Conservation (phyloP, 2,329 filamentous ascomycete species). For the Diplodia mutila region DNA sequence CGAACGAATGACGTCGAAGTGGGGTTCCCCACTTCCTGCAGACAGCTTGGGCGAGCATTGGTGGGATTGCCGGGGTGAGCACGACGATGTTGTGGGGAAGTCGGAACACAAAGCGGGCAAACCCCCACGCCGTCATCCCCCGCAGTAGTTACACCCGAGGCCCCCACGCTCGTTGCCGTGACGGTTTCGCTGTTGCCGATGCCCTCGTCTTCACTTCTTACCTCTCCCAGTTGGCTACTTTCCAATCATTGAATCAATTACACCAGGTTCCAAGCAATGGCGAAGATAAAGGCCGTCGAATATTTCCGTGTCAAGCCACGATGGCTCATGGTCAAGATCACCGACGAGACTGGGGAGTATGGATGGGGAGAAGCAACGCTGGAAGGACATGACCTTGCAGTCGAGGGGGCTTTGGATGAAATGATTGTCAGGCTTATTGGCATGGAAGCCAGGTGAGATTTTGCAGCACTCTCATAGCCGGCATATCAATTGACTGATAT, state of each 20-base stretch:
- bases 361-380: conserved; percentile 78
- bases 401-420: conserved; percentile 73
- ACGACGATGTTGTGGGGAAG: not conserved
- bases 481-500: not conserved
- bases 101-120: not conserved
- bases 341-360: conserved; percentile 64
- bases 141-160: not conserved
- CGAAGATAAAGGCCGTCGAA: conserved; percentile 67
- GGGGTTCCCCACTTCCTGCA: not conserved
- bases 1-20: not conserved
- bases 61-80: not conserved
- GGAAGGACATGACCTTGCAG: conserved; percentile 72
- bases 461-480: not conserved
- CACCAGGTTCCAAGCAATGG: conserved; percentile 52
- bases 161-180: not conserved
- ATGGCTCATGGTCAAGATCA: conserved; percentile 79
- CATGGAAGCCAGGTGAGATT: conserved; percentile 67
- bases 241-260: not conserved
- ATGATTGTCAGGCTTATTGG: conserved; percentile 66
- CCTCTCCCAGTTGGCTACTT: no score
- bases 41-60: not conserved
- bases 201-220: not conserved
- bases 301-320: conserved; percentile 75
- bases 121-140: not conserved
- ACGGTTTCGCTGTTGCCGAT: not conserved